Evolutionary conservation across 106 monocot species (phyloP), one percentile per base, ranked within the genome.

Genomic region (Allium cepa): DNA sequence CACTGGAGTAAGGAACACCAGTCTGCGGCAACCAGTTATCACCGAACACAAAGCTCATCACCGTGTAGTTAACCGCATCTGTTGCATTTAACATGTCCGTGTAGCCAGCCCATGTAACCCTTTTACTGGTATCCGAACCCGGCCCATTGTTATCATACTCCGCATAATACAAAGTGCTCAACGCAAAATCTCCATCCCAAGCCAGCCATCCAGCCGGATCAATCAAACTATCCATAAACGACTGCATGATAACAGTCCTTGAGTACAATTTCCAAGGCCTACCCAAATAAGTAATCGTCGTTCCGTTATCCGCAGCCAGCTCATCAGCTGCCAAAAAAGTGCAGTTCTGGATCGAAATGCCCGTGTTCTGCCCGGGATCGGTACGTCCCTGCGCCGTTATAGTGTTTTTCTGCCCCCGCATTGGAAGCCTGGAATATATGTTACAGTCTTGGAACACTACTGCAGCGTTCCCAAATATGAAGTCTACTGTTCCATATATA

Each of bases 311-410:
- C 7, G 64, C 58, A 0, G 80, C 73, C 26, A 90, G 76, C 26
- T 90, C 90, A 1, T 70, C 14, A 0, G 85, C 71, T 8, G 85
- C 76, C 17, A 64, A 36, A 13, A 94, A 57, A 7, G 9, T 72
- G 60, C 90, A 80, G 64, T 65, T 69, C 26, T 85, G 90, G 57
- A 94, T 83, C 3, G 90, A 79, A 2, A 73, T 94, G n/a, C 94
- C 88, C 0, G 94, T 87, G 81, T 94, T 94, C 79, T 94, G 94
- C 69, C 87, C 87, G 7, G 87, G 90, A 57, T 94, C 94, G 15
- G 75, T 87, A 45, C 90, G 84, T 45, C 87, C 90, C 53, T 94
- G 94, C 8, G 94, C 94, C 0, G 94, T 94, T 64, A 94, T 71
- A 16, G 82, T 78, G 82, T 94, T 94, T 36, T 62, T 78, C 73